Evolutionary conservation across 164 flowering plant species (phyloP), one percentile per base, ranked within the genome.

Genomic region (Annona squamosa): DNA sequence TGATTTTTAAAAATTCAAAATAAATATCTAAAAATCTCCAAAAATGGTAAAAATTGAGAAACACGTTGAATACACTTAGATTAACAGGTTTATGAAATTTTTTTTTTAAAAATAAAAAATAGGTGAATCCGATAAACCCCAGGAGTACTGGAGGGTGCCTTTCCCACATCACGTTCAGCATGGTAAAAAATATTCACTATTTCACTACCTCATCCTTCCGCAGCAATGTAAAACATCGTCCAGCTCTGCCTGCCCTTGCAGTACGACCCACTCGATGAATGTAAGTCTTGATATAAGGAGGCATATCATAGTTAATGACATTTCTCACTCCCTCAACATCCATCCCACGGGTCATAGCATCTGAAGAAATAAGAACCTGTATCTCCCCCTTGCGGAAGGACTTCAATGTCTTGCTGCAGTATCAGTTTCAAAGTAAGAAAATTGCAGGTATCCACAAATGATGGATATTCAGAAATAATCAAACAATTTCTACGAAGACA

Each of bases 271-370:
- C 97, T 41, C 98, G 86, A 76, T 94, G 98, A 78, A 94, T 83
- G 72, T 87, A 94, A 46, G 93, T 89, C 85, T 92, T 94, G 3
- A 88, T 82, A 75, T 82, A 87, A 26, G 85, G 42, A 65, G 97
- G 98, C 86, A 83, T 81, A 67, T 92, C 98, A 76, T 94, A 94
- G 75, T 92, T 94, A 59, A 92, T 86, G 26, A 94, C 93, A 83
- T 85, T 88, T 73, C 74, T 80, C 64, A 94, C 90, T 47, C 97
- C 98, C 80, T 87, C 97, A 74, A 94, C 89, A 79, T 94, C 98
- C 97, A 91, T 94, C 76, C 98, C 98, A 80, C 98, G 97, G 43
- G 98, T 88, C 91, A 94, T 87, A 26, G 93, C 96, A 90, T 94
- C 98, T 46, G 98, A 88, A 59, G 94, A 87, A 75, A 94, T 86